phyloP scores from a whole-genome alignment of 257 asterid genomes.

The Oldenlandia corymbosa region DNA sequence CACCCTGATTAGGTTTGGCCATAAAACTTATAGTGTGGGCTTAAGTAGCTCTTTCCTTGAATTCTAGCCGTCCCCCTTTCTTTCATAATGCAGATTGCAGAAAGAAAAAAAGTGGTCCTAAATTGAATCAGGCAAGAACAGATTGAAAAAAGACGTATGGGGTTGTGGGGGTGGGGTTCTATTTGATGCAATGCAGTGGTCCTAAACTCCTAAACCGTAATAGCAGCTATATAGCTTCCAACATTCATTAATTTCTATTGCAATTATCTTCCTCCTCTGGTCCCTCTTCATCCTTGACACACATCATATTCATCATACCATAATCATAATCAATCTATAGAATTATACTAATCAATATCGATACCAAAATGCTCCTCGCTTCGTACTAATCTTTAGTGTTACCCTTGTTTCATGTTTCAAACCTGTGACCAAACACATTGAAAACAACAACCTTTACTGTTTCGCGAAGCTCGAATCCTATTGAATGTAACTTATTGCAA shows the following conservation, averaged over 20 bases:
- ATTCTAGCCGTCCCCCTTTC: slow-evolving; percentile 7
- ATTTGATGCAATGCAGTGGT: neutral
- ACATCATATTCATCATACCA: neutral
- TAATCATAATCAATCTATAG: no score
- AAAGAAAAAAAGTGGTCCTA: slow-evolving; percentile 27
- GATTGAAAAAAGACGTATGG: neutral
- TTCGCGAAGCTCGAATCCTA: no score
- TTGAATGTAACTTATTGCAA: no score
- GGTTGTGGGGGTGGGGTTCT: neutral
- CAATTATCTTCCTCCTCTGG: slow-evolving; percentile 16
- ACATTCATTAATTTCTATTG: slow-evolving; percentile 33
- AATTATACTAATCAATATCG: no score
- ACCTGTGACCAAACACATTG: no score
- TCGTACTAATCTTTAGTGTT: no score
- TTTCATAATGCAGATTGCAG: no score
- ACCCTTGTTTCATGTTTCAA: no score
- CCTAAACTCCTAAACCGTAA: no score
- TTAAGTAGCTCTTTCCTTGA: neutral
- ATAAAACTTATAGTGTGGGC: slow-evolving; percentile 37
- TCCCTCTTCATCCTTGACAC: slow-evolving; percentile 13
- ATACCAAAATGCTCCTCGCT: no score
- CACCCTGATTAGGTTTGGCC: slow-evolving; percentile 43
- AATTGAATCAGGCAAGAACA: neutral
- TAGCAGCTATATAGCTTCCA: slow-evolving; percentile 26
- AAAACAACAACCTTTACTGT: no score